A percentile compares a stretch with the other conserved stretches of the same genome.
Conservation (phyloP, 2,329 filamentous ascomycete genomes). For the Botrytis porri region DNA sequence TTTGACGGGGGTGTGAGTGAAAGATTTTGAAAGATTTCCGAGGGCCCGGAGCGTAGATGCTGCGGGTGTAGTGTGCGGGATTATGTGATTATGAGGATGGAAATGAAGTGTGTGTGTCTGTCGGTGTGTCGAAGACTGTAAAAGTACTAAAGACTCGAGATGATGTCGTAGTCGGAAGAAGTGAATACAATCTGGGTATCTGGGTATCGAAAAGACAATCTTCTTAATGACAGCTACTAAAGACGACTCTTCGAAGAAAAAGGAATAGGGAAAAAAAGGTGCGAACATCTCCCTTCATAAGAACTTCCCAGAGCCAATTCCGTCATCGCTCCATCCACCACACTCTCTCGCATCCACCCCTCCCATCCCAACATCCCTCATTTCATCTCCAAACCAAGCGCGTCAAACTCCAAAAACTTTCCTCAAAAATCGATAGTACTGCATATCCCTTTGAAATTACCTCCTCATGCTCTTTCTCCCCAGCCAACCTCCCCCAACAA, state of each 20-base stretch:
- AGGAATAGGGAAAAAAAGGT: neutral
- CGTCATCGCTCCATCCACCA: slow-evolving; percentile 6
- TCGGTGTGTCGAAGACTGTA: neutral
- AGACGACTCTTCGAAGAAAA: neutral
- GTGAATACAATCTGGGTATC: slow-evolving; percentile 7
- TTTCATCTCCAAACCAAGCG: neutral
- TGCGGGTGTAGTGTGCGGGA: neutral
- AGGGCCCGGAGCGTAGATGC: neutral
- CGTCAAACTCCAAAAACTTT: neutral
- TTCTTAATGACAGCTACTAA: slow-evolving; percentile 5
- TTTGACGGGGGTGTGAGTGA: slow-evolving; percentile 17
- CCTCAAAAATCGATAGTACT: neutral
- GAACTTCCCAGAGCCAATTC: neutral
- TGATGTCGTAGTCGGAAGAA: neutral
- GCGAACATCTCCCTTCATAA: slow-evolving; percentile 18
- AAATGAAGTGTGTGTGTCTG: neutral
- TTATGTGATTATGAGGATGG: slow-evolving; percentile 11
- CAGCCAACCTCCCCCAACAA: neutral
- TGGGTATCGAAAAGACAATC: slow-evolving; percentile 13
- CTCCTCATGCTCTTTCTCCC: slow-evolving; percentile 7
- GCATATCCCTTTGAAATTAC: slow-evolving; percentile 12
- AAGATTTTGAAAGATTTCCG: slow-evolving; percentile 11
- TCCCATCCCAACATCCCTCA: slow-evolving; percentile 6
- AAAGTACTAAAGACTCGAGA: neutral
- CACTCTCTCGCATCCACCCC: neutral